A percentile compares a stretch with the other conserved stretches of the same genome.
Conservation (phyloP, 2,329 filamentous ascomycete species). For the Colletotrichum abscissum region DNA sequence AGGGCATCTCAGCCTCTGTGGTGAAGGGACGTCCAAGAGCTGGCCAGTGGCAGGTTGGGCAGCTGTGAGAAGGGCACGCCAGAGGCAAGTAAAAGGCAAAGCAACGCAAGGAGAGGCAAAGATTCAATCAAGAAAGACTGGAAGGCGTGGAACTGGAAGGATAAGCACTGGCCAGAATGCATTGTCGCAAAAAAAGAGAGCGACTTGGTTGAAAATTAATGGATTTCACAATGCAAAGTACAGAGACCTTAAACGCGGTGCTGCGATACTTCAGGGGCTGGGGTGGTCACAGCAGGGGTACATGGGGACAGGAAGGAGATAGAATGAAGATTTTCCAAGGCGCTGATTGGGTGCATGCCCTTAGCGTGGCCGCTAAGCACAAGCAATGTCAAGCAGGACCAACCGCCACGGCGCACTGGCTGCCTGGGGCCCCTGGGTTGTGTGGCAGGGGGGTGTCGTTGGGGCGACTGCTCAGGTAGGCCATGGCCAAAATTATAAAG, state of each 20-base stretch:
- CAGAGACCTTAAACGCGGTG: constrained; percentile 25
- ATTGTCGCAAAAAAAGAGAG: constrained; percentile 20
- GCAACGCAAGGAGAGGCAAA: background rate
- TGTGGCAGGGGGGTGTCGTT: constrained; percentile 50
- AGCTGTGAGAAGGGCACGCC: background rate
- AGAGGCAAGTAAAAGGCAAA: background rate
- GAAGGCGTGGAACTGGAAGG: no score
- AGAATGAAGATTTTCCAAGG: constrained; percentile 45
- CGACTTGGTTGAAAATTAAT: background rate
- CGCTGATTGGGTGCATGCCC: constrained; percentile 51
- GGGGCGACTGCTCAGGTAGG: constrained; percentile 51
- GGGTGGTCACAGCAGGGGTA: constrained; percentile 46
- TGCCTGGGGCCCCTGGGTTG: constrained; percentile 31
- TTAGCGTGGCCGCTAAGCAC: constrained; percentile 51
- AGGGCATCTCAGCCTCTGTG: background rate
- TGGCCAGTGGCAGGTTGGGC: no score
- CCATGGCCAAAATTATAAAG: constrained; percentile 66
- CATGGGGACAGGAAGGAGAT: constrained; percentile 51
- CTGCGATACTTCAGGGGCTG: constrained; percentile 51
- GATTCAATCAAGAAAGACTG: no score
- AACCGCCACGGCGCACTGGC: constrained; percentile 54
- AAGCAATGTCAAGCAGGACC: constrained; percentile 51
- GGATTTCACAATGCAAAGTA: constrained; percentile 5
- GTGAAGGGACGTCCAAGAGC: background rate
- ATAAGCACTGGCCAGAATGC: constrained; percentile 26